A percentile compares a stretch with the other conserved stretches of the same genome.
phyloP scores from a whole-genome alignment of 371 early-diverging fungal genomes.

The Mortierella sp. region DNA sequence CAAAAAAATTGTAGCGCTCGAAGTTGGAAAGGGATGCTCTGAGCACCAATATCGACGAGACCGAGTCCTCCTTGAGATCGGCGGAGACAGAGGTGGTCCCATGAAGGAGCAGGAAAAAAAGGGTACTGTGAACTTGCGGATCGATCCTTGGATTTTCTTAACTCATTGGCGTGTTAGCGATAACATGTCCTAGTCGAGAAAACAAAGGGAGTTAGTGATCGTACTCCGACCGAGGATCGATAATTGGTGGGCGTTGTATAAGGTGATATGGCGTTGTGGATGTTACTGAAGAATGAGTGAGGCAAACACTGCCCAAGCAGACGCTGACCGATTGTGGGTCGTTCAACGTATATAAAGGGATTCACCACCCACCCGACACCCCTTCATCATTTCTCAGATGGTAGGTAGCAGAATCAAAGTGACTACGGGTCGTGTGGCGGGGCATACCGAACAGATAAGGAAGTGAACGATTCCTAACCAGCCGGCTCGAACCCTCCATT shows the following conservation, averaged over 20 bases:
- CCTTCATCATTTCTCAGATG: no score
- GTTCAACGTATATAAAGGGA: conserved; percentile 34
- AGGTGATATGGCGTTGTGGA: no score
- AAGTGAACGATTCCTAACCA: conserved; percentile 26
- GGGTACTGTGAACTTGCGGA: no score
- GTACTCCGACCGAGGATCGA: no score
- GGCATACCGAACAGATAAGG: conserved; percentile 31
- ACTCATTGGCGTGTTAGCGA: no score
- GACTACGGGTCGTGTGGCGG: conserved; percentile 26
- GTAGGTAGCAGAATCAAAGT: neutral
- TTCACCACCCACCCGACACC: conserved; percentile 28
- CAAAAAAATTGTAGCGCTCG: conserved; percentile 14
- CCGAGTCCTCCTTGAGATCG: neutral
- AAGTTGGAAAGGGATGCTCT: conserved; percentile 2
- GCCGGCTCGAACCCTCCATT: conserved; percentile 24
- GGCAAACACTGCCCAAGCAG: conserved; percentile 39
- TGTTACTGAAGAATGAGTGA: conserved; percentile 29
- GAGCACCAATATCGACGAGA: neutral
- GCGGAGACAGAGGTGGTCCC: no score
- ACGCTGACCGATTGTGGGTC: conserved; percentile 25
- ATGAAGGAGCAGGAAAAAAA: no score
- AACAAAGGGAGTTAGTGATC: no score
- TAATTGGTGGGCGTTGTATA: no score
- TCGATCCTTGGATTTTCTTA: no score
- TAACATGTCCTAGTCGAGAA: no score